Evolutionary conservation across 441 rosid species (phyloP), one percentile per base, ranked within the genome.

Genomic region (Metrosideros polymorpha): DNA sequence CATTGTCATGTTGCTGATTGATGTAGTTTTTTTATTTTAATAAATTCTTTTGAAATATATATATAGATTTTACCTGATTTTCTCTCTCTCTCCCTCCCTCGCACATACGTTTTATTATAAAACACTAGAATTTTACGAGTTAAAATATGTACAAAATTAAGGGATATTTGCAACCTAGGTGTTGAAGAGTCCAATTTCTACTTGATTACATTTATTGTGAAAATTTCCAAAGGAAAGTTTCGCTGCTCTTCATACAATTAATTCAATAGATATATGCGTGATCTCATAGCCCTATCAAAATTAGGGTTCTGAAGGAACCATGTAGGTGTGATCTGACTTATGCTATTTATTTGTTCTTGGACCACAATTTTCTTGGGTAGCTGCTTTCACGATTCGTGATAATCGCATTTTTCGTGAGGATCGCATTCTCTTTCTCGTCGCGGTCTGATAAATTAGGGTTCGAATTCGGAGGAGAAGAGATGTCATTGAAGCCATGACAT

Each of bases 401-500:
- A 61, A 30, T 29, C 3, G 0, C 35, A 61, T 61, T 32, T 29
- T 29, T 29, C 3, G 15, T 6, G 3, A 59, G 39, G 71, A 7
- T 30, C 1, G 0, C 0, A 0, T 63, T 30, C 32, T 9, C 8
- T 0, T 63, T 63, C 76, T 32, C 43, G 1, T 17, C 22, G 3
- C 12, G 9, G 43, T 25, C 4, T 32, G 76, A 63, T 30, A 30
- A 63, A 32, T 63, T 32, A 63, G 17, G 76, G 76, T 2, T 17
- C 1, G 0, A 63, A 18, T 32, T 17, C 0, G 6, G 43, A 32
- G 43, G 76, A 63, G 43, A 32, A 25, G 76, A 18, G 43, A 63
- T 8, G 25, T 18, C 17, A 30, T 63, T 18, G 25, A 63, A 63
- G 13, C 43, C 18, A 18, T 9, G 25, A 63, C 76, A 18, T 63